Conservation (phyloP, 2,329 filamentous ascomycete species). For the Penicillium sp. region DNA sequence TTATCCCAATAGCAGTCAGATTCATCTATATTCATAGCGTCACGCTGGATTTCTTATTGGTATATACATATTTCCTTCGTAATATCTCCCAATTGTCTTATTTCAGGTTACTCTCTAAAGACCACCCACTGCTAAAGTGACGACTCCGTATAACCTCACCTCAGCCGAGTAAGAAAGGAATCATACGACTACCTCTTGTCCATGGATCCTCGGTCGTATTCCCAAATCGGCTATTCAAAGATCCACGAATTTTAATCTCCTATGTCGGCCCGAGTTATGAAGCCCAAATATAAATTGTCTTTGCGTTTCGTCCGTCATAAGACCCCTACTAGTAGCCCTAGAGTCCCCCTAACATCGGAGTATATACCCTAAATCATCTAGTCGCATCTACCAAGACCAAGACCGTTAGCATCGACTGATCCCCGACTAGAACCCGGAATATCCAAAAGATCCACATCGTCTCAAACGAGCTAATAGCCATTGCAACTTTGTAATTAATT, state of each 20-base stretch:
- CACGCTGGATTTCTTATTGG: background rate
- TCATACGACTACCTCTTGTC: background rate
- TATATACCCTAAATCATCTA: background rate
- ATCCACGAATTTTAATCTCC: background rate
- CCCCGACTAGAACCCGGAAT: background rate
- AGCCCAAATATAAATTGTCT: background rate
- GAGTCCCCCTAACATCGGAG: background rate
- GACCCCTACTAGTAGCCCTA: background rate
- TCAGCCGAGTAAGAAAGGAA: background rate
- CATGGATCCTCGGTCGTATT: background rate
- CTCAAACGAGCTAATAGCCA: slow-evolving; percentile 2
- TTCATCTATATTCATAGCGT: background rate
- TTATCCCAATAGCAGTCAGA: background rate
- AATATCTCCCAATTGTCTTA: background rate
- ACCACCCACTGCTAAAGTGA: background rate
- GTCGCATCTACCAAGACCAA: background rate
- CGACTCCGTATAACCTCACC: background rate
- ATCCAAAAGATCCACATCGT: slow-evolving; percentile 6
- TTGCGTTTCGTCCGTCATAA: background rate
- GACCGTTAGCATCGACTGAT: background rate
- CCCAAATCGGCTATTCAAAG: background rate
- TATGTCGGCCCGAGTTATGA: background rate
- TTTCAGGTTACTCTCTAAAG: background rate
- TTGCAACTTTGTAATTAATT: background rate
- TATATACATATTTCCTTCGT: too few species aligned